Evolutionary conservation across 2,329 filamentous ascomycete species (phyloP).

Genomic region (Stenocarpella maydis): DNA sequence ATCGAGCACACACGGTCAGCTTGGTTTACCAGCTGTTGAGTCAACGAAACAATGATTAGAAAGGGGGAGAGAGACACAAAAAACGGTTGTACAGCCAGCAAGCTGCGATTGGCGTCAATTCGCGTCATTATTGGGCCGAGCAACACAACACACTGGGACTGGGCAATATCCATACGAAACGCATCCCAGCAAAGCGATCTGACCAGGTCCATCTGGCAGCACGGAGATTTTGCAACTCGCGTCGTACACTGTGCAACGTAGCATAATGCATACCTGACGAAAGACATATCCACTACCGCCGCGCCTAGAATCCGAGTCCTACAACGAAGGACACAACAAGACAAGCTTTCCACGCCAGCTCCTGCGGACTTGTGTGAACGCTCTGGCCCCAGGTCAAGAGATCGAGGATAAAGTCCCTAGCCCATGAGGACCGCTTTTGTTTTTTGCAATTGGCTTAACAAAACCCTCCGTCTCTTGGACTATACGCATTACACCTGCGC

Average conservation of each 20-base stretch:
- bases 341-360: not conserved
- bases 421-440: not conserved
- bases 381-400: not conserved
- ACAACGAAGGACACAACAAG: not conserved
- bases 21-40: not conserved
- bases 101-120: not conserved
- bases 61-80: no score
- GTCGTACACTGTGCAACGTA: slow-evolving; percentile 32
- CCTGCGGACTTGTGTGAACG: not conserved
- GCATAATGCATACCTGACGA: slow-evolving; percentile 10
- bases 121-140: slow-evolving; percentile 1
- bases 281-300: slow-evolving; percentile 18
- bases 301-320: slow-evolving; percentile 9
- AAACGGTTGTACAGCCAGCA: not conserved
- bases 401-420: not conserved
- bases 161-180: slow-evolving; percentile 24
- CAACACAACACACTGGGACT: not conserved
- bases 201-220: slow-evolving; percentile 33
- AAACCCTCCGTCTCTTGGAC: not conserved
- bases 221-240: slow-evolving; percentile 35
- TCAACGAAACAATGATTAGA: no score
- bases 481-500: not conserved
- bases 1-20: not conserved
- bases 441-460: not conserved
- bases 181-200: slow-evolving; percentile 28